phyloP scores from a whole-genome alignment of 1,284 basidiomycete genomes.

The Cutaneotrichosporon cutaneum region DNA sequence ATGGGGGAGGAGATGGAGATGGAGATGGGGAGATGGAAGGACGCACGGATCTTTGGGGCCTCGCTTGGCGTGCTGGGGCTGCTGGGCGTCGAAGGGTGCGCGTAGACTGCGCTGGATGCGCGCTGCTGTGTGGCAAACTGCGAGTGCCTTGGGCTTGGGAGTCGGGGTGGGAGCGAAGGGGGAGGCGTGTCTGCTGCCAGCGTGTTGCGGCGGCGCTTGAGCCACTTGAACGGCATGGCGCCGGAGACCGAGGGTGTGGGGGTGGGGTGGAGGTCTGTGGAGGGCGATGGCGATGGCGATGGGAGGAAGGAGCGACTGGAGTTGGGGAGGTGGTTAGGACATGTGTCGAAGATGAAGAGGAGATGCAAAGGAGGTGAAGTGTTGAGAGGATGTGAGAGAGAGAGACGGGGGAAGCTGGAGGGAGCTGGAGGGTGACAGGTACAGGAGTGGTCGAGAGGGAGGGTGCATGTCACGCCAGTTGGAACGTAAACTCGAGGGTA shows the following conservation, averaged over 20 bases:
- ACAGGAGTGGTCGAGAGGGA: background rate
- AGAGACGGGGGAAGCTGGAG: background rate
- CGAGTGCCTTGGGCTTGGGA: background rate
- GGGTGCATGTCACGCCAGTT: background rate
- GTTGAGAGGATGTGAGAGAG: background rate
- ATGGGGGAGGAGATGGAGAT: background rate
- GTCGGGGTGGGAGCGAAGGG: background rate
- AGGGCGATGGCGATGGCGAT: no score
- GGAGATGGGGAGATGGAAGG: background rate
- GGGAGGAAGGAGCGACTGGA: background rate
- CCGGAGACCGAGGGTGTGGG: background rate
- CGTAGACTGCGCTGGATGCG: background rate
- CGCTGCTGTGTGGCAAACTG: background rate
- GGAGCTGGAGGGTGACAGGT: background rate
- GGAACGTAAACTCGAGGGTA: background rate
- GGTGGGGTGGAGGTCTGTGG: background rate
- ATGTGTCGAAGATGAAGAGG: background rate
- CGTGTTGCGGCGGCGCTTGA: slow-evolving; percentile 10
- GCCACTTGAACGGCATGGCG: slow-evolving; percentile 15
- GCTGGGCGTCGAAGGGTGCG: background rate
- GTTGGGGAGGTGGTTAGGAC: background rate
- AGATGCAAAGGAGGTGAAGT: background rate
- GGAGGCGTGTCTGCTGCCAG: background rate
- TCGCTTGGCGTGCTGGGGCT: background rate
- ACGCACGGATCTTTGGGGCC: slow-evolving; percentile 10